Evolutionary conservation across 1,139 yeast species (phyloP).

Genomic region (Magnusiomyces fungicola): DNA sequence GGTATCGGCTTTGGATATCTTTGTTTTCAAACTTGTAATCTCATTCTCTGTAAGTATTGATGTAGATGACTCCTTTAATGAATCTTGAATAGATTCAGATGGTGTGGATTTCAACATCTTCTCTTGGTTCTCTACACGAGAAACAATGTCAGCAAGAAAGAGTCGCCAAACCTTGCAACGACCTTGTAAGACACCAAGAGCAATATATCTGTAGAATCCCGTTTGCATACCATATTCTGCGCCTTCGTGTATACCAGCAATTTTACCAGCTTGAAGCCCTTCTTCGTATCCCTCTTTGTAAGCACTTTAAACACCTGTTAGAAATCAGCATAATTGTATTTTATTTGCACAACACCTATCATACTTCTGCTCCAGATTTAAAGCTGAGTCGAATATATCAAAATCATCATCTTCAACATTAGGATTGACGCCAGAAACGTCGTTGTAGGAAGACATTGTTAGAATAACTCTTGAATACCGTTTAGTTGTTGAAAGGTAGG

Average conservation of each 20-base stretch:
- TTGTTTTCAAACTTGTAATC: background rate
- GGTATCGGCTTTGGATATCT: constrained; percentile 6
- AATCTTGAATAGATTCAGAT: no score
- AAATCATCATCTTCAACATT: constrained; percentile 6
- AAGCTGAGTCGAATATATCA: constrained; percentile 40
- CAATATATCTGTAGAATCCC: constrained; percentile 61
- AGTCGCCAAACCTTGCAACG: constrained; percentile 37
- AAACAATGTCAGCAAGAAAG: constrained; percentile 5
- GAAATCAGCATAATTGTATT: background rate
- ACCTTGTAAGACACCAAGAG: constrained; percentile 59
- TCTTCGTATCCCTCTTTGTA: constrained; percentile 54
- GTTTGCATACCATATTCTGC: constrained; percentile 73
- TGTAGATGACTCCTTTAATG: background rate
- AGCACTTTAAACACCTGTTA: constrained; percentile 29
- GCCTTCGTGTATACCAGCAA: constrained; percentile 62
- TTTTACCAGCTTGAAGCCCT: constrained; percentile 42
- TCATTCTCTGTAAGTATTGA: background rate
- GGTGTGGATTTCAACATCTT: background rate
- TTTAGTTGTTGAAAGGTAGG: no score
- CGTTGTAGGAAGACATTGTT: no score
- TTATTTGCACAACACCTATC: constrained; percentile 13
- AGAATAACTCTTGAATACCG: no score
- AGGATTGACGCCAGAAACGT: constrained; percentile 3
- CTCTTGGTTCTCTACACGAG: background rate
- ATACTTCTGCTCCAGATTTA: constrained; percentile 45